Evolutionary conservation across 768 basidiomycete genomes (phyloP), one percentile per base, ranked within the genome.

Genomic region (Boletus insuetus): DNA sequence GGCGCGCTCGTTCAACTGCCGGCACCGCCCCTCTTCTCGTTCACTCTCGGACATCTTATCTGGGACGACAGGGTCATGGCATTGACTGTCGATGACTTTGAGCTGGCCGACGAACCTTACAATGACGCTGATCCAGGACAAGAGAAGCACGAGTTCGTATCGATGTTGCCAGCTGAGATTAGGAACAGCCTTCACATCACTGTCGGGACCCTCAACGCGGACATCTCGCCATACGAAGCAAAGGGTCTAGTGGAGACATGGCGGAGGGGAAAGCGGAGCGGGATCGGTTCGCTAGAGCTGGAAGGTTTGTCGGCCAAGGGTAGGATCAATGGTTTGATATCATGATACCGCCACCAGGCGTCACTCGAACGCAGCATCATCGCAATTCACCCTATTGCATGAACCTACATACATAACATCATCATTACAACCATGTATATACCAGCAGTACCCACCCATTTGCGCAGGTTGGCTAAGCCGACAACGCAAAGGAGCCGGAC

Each of bases 41-140:
- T 88, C 59, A 75, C 67, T 32, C 74, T 97, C 16, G 79, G 79
- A 6, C 69, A 78, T 49, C 69, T 96, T 13, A 71, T 94, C 12
- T 94, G 88, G 83, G 82, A 94, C 60, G 80, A 80, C 22, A 73
- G 87, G 29, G 82, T 93, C 8, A 93, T 98, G 91, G 87, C 89
- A 3, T 64, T 90, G 11, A 82, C 84, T 0, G 81, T 97, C 31
- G 84, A 85, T 2, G 76, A 83, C 46, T 56, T 97, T 12, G 55
- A 59, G 8, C 65, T 82, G 4, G 71, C 65, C 6, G 59, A 69
- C 0, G 74, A 62, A 16, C 64, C 58, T 5, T 64, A 66, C 3
- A 72, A 65, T 3, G 66, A 64, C 14, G 64, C 51, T 3, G 69
- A 72, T 26, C n/a, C 17, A 8, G 66, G 66, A 13, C 72, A 75